Percentiles rank a stretch among this genome's conserved stretches.
Conservation (phyloP, 2,329 filamentous ascomycete genomes). For the Pseudohalonectria lignicola region DNA sequence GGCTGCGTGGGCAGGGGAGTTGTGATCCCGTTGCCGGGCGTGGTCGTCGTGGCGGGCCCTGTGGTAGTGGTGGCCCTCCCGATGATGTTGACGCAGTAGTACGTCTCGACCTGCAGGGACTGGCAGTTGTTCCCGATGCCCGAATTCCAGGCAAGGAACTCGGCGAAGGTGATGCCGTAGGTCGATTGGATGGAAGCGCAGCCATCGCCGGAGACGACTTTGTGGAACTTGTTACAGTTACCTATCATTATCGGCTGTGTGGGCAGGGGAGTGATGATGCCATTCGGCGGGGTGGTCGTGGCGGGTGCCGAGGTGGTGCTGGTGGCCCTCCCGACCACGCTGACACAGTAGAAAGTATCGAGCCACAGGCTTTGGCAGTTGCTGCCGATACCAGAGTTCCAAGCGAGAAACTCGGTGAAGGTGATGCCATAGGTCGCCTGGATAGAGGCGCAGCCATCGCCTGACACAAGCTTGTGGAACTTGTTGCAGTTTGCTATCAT, state of each 20-base stretch:
- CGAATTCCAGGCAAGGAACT: constrained; percentile 5
- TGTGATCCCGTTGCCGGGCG: constrained; percentile 1
- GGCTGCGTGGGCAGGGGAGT: constrained; percentile 5
- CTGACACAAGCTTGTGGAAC: constrained; percentile 1
- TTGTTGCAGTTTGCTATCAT: constrained; percentile 1
- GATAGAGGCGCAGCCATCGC: constrained; percentile 2
- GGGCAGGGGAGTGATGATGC: not conserved
- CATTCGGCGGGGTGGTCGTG: not conserved
- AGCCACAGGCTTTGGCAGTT: constrained; percentile 1
- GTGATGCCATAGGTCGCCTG: not conserved
- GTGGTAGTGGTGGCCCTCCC: not conserved
- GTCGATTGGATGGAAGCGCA: constrained; percentile 4
- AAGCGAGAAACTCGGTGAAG: constrained; percentile 1
- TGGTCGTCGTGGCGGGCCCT: too few relatives aligned
- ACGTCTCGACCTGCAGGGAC: not conserved
- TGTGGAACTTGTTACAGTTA: constrained; percentile 6
- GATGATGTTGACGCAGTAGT: not conserved
- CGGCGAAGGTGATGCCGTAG: constrained; percentile 1
- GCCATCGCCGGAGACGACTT: constrained; percentile 3
- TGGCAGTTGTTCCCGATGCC: not conserved
- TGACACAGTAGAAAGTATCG: not conserved
- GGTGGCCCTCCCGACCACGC: not conserved
- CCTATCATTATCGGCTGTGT: constrained; percentile 3
- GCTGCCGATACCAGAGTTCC: constrained; percentile 2
- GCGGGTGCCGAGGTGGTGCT: not conserved